Evolutionary conservation across 441 rosid species (phyloP).

Genomic region (Aleurites moluccanus): DNA sequence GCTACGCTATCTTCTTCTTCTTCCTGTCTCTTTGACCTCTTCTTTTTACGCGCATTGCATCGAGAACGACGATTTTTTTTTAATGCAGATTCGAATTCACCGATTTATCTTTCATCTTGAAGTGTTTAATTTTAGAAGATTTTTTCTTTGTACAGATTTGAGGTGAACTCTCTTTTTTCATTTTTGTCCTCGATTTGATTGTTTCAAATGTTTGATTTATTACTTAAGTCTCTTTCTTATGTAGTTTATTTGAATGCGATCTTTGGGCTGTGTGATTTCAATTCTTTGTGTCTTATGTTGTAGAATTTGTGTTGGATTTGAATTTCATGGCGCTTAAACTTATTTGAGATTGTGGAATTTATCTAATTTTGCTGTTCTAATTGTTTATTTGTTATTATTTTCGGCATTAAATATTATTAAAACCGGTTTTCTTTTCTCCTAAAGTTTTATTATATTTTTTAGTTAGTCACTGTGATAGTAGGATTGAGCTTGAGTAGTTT

Average conservation of each 20-base stretch:
- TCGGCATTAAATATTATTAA: neutral
- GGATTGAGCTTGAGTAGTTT: constrained; percentile 4
- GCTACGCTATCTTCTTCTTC: neutral
- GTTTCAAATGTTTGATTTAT: neutral
- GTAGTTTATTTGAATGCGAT: neutral
- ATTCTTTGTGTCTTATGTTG: neutral
- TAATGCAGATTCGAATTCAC: constrained; percentile 19
- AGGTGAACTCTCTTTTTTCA: neutral
- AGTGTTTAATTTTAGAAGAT: neutral
- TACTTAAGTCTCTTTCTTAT: no score
- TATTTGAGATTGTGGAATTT: neutral
- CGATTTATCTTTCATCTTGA: neutral
- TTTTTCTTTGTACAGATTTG: neutral
- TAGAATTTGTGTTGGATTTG: constrained; percentile 16
- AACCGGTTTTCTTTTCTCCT: neutral
- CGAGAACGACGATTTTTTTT: constrained; percentile 12
- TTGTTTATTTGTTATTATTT: neutral
- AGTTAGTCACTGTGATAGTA: neutral
- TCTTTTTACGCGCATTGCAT: constrained; percentile 18
- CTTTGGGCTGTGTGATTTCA: neutral
- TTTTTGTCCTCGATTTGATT: neutral
- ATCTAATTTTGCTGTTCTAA: neutral
- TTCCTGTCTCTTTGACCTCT: neutral
- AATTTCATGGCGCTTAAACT: constrained; percentile 7
- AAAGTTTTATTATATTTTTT: neutral